Conservation (phyloP, 441 rosid species). For the Codiaeum variegatum region DNA sequence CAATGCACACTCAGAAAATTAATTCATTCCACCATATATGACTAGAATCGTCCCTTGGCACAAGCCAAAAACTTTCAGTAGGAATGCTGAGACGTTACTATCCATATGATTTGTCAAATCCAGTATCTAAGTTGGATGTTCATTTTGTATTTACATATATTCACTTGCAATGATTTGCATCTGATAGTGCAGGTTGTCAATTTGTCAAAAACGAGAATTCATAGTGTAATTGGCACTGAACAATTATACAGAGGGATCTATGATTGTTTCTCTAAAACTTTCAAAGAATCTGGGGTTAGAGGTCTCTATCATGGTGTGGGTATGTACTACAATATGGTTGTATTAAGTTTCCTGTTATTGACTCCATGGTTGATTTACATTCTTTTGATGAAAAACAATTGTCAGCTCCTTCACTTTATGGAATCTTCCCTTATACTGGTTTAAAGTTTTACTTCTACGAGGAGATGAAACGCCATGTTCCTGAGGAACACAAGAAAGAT, state of each 20-base stretch:
- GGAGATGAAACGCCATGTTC: conserved; percentile 87
- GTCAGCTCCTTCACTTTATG: conserved; percentile 86
- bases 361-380: conserved; percentile 11
- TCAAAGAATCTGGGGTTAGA: conserved; percentile 60
- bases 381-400: conserved; percentile 6
- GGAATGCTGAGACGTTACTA: not conserved
- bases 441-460: conserved; percentile 90
- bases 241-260: conserved; percentile 59
- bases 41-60: not conserved
- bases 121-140: not conserved
- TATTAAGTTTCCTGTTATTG: conserved; percentile 8
- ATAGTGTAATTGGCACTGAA: conserved; percentile 33
- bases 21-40: not conserved
- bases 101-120: not conserved
- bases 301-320: conserved; percentile 94
- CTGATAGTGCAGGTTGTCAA: conserved; percentile 55
- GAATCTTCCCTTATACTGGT: conserved; percentile 96
- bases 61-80: not conserved
- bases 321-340: conserved; percentile 30
- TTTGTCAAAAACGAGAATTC: conserved; percentile 40
- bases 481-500: conserved; percentile 66
- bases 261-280: conserved; percentile 76
- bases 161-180: conserved; percentile 12
- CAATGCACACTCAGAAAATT: not conserved
- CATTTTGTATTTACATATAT: conserved; percentile 2